Evolutionary conservation across 164 flowering plant genomes (phyloP), one percentile per base, ranked within the genome.

Genomic region (Santalum album): DNA sequence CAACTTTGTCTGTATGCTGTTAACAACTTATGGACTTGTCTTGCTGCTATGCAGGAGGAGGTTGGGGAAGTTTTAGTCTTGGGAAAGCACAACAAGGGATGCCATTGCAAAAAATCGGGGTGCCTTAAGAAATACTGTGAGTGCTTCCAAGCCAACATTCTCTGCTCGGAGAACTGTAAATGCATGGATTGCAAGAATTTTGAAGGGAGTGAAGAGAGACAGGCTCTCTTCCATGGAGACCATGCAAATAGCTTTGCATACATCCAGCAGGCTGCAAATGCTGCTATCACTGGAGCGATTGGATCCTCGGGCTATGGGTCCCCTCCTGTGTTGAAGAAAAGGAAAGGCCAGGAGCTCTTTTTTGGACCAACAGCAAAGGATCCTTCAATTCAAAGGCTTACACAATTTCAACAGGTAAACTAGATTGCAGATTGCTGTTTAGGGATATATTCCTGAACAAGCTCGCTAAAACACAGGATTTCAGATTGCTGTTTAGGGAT

Each of bases 181-280:
- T 92, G 99, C 69, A 56, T 85, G 65, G 99, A 89, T 69, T 92
- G 99, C 83, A 92, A 87, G 51, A 92, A 89, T 60, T 85, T 69
- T 61, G 99, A 92, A 72, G 99, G 92, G 59, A 92, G 96, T 69
- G 97, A 92, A 69, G 99, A 92, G 78, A 81, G 99, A 60, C 87
- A 77, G 64, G 86, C 91, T 63, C 84, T 92, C 26, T 83, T 76
- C 63, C 87, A 89, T 66, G 88, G 80, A 19, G 94, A 89, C 43
- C 87, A 82, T 67, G 70, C 74, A 42, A 75, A 78, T 64, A 74
- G 72, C 68, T 63, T 83, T 54, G 73, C 80, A 58, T 79, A 72
- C 65, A 72, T 87, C 63, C 99, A 90, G 69, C 96, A 94, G 75
- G 95, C 99, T 40, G 90, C 95, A 36, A 89, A 89, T 79, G 99